Conservation (phyloP, 1,284 basidiomycete species). For the Ustilago curta region DNA sequence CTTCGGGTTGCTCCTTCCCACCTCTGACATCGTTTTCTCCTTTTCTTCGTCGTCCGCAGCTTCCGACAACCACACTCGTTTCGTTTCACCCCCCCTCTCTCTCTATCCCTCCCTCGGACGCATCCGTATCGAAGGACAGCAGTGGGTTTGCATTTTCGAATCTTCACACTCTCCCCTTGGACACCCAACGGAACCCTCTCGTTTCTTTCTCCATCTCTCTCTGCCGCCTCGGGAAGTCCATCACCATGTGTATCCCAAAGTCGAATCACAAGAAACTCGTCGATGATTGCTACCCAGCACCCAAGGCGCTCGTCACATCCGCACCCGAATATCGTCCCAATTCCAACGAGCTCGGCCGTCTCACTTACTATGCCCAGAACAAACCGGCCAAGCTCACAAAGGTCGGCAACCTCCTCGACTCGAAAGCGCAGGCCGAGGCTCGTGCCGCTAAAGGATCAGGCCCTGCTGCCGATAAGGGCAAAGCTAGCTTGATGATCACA, state of each 20-base stretch:
- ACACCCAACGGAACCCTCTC: background rate
- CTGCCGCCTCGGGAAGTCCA: background rate
- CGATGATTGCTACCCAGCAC: constrained; percentile 88
- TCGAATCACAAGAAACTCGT: constrained; percentile 88
- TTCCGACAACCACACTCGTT: background rate
- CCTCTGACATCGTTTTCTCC: background rate
- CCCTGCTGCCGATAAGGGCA: constrained; percentile 75
- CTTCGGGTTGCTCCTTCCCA: background rate
- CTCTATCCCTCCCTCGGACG: background rate
- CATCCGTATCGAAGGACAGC: background rate
- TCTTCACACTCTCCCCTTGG: background rate
- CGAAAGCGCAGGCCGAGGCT: constrained; percentile 78
- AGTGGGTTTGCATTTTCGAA: too few species aligned
- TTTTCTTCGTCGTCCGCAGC: background rate
- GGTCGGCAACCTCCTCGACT: constrained; percentile 84
- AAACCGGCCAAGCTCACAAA: constrained; percentile 89
- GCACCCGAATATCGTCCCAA: constrained; percentile 77
- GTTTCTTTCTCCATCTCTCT: background rate
- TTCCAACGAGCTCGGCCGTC: constrained; percentile 84
- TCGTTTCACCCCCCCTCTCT: background rate
- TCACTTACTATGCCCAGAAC: constrained; percentile 92
- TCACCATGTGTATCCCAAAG: constrained; percentile 72
- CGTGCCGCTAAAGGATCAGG: constrained; percentile 77
- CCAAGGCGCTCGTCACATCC: constrained; percentile 80
- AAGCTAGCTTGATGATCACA: constrained; percentile 87